Percentiles rank a stretch among this genome's conserved stretches.
These are phyloP conservation scores for Anthracocystis setariae DNA, from an alignment of 1,284 basidiomycete genomes.

Conservation along the genomic window DNA sequence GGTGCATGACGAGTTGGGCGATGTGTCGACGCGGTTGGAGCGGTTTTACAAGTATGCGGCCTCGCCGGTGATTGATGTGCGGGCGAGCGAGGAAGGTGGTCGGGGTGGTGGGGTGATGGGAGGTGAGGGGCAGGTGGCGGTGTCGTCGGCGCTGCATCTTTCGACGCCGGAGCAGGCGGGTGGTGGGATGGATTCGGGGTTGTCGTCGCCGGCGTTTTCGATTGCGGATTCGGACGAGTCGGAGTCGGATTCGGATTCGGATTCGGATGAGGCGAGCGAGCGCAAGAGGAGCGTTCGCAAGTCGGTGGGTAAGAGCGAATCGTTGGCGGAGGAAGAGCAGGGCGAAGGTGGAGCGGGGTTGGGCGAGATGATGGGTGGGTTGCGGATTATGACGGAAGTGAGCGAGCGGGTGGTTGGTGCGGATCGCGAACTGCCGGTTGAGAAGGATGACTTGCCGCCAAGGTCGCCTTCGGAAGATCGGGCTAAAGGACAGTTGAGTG, in stretches of 20 bases:
- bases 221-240: slow-evolving; percentile 59
- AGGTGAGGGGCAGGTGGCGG: neutral
- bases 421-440: slow-evolving; percentile 20
- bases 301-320: neutral
- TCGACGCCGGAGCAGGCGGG: slow-evolving; percentile 24
- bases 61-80: slow-evolving; percentile 10
- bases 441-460: neutral
- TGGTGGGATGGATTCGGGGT: slow-evolving; percentile 28
- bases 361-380: slow-evolving; percentile 10
- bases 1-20: slow-evolving; percentile 54
- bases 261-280: neutral
- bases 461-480: slow-evolving; percentile 33
- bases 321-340: neutral
- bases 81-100: neutral
- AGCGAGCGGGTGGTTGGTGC: slow-evolving; percentile 8
- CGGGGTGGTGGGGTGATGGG: neutral
- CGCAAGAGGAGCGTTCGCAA: neutral
- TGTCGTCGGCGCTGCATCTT: slow-evolving; percentile 11
- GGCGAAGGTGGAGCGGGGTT: neutral
- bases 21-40: slow-evolving; percentile 39
- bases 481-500: slow-evolving; percentile 55
- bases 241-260: slow-evolving; percentile 26
- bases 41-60: slow-evolving; percentile 35
- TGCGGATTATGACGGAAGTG: slow-evolving; percentile 28
- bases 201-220: slow-evolving; percentile 54